Evolutionary conservation across 495 filamentous ascomycete species (phyloP).

Genomic region (Sphaerosporella brunnea): DNA sequence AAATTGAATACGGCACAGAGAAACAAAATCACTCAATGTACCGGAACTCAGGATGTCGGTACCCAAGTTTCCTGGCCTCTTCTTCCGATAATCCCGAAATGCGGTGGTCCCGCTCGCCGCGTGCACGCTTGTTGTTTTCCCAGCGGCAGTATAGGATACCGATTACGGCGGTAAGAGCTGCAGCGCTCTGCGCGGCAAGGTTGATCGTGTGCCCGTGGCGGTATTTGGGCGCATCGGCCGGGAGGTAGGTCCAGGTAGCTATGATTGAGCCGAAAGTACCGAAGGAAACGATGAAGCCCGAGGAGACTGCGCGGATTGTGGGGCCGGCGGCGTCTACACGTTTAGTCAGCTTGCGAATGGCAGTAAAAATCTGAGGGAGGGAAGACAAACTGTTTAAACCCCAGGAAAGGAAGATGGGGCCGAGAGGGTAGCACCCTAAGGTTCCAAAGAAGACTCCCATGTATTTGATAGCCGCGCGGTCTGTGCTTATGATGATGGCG

Average conservation of each 20-base stretch:
- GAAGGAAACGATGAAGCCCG: slow-evolving; percentile 37
- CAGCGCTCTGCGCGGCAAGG: slow-evolving; percentile 32
- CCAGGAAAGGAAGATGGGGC: slow-evolving; percentile 40
- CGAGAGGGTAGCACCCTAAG: slow-evolving; percentile 53
- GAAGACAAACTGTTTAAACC: slow-evolving; percentile 32
- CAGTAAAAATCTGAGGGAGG: no score
- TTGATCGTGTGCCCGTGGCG: slow-evolving; percentile 42
- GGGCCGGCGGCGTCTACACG: slow-evolving; percentile 34
- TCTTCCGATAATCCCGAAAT: slow-evolving; percentile 35
- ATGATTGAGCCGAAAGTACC: slow-evolving; percentile 41
- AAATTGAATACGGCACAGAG: neutral
- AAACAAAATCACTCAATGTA: slow-evolving; percentile 28
- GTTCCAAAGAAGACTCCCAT: slow-evolving; percentile 54
- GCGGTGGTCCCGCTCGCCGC: slow-evolving; percentile 35
- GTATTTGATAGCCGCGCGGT: slow-evolving; percentile 45
- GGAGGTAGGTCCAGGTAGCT: slow-evolving; percentile 42
- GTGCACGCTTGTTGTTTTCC: slow-evolving; percentile 35
- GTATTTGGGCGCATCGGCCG: slow-evolving; percentile 34
- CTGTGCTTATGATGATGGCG: slow-evolving; percentile 40
- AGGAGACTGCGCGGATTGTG: slow-evolving; percentile 37
- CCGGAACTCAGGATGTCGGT: slow-evolving; percentile 37
- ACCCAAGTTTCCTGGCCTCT: slow-evolving; percentile 34
- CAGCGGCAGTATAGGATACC: slow-evolving; percentile 32
- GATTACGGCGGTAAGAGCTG: slow-evolving; percentile 29
- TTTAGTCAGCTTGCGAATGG: neutral